A percentile compares a stretch with the other conserved stretches of the same genome.
These are phyloP conservation scores for Aspergillus fumigatiaffinis DNA, from an alignment of 2,329 filamentous ascomycete genomes.

Conservation along the genomic window DNA sequence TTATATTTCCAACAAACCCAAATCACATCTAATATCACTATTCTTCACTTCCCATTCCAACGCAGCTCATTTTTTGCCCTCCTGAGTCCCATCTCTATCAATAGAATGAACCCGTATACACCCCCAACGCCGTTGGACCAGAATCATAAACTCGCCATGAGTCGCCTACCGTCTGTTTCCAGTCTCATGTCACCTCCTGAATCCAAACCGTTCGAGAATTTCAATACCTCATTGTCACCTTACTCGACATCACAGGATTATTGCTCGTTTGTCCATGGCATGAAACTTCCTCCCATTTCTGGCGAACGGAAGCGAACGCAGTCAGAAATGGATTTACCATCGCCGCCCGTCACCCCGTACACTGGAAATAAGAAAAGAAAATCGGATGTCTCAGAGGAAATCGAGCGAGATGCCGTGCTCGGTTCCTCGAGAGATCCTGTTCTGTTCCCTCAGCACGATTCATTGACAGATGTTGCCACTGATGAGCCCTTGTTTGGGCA, in stretches of 20 bases:
- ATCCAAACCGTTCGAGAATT: constrained; percentile 50
- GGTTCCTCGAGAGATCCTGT: constrained; percentile 36
- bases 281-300: constrained; percentile 41
- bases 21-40: background rate
- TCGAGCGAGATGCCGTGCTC: constrained; percentile 25
- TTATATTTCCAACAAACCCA: background rate
- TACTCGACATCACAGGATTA: constrained; percentile 26
- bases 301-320: constrained; percentile 39
- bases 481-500: constrained; percentile 42
- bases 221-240: constrained; percentile 29
- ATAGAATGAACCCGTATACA: constrained; percentile 26
- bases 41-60: background rate
- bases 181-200: constrained; percentile 47
- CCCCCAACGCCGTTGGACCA: constrained; percentile 19
- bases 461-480: constrained; percentile 27
- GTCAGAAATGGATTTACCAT: constrained; percentile 43
- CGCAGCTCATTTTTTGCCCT: background rate
- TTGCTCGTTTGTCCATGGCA: constrained; percentile 23
- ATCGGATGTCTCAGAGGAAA: constrained; percentile 30
- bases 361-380: constrained; percentile 38
- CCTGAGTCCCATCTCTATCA: background rate
- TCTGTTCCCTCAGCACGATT: constrained; percentile 40
- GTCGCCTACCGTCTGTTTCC: constrained; percentile 40
- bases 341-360: constrained; percentile 45
- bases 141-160: constrained; percentile 33